Conservation (phyloP, 2,329 filamentous ascomycete species). For the Pseudogymnoascus sp. region DNA sequence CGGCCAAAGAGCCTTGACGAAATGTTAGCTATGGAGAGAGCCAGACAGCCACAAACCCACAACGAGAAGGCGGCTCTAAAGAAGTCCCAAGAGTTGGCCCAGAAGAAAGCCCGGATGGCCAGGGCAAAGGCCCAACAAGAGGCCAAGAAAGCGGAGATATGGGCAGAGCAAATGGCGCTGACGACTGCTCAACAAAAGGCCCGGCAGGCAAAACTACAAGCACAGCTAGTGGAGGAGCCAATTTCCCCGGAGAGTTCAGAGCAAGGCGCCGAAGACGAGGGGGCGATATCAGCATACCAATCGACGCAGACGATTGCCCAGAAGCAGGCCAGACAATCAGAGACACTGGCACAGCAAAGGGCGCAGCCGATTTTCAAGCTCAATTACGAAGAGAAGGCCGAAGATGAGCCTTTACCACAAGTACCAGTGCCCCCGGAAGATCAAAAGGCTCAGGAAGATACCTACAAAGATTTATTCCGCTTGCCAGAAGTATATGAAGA, state of each 20-base stretch:
- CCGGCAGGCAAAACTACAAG: background rate
- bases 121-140: background rate
- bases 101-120: background rate
- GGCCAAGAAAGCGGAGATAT: background rate
- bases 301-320: background rate
- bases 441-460: background rate
- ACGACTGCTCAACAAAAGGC: background rate
- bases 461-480: background rate
- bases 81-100: background rate
- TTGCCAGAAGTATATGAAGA: background rate
- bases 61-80: background rate
- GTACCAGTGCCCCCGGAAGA: background rate
- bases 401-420: background rate
- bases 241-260: background rate
- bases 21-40: background rate
- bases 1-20: constrained; percentile 1
- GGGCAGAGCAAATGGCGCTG: background rate
- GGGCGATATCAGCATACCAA: background rate
- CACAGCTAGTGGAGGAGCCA: background rate
- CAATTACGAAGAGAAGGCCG: background rate
- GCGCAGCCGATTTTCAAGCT: background rate
- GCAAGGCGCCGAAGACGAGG: background rate
- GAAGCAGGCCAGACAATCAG: background rate
- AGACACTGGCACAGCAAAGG: background rate
- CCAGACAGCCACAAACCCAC: background rate